Conservation (phyloP, 2,329 filamentous ascomycete species). For the Pseudodiploospora longispora region DNA sequence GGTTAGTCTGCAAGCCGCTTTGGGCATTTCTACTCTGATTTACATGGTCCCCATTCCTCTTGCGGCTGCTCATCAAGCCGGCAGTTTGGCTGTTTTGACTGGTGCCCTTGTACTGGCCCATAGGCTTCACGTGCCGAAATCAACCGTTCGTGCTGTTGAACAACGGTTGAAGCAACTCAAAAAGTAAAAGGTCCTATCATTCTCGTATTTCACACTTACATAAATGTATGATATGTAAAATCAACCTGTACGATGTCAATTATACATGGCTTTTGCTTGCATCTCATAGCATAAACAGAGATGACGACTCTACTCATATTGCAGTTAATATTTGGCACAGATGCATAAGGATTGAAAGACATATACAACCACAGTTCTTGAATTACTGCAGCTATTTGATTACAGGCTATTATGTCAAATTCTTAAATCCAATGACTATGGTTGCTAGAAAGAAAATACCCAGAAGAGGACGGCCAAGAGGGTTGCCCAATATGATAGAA, state of each 20-base stretch:
- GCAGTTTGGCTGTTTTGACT: constrained; percentile 75
- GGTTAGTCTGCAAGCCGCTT: constrained; percentile 68
- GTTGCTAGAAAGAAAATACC: no score
- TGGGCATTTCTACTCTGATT: constrained; percentile 85
- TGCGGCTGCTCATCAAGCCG: constrained; percentile 88
- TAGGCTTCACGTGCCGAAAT: constrained; percentile 64
- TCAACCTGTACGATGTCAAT: no score
- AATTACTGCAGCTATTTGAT: no score
- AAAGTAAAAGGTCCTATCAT: constrained; percentile 1
- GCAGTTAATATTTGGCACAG: no score
- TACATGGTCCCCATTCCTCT: constrained; percentile 88
- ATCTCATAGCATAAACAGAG: no score
- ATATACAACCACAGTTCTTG: no score
- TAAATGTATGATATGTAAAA: no score
- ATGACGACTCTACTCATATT: no score
- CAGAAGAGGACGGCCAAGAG: not conserved
- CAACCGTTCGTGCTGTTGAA: constrained; percentile 53
- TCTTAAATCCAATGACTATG: no score
- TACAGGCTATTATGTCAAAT: no score
- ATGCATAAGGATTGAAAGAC: no score
- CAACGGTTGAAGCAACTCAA: constrained; percentile 33
- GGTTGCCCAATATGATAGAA: not conserved
- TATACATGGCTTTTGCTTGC: no score
- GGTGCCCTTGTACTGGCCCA: constrained; percentile 74
- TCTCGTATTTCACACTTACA: not conserved